Evolutionary conservation across 2,329 filamentous ascomycete genomes (phyloP), one percentile per base, ranked within the genome.

Genomic region (Ceratocystiopsis minuta): DNA sequence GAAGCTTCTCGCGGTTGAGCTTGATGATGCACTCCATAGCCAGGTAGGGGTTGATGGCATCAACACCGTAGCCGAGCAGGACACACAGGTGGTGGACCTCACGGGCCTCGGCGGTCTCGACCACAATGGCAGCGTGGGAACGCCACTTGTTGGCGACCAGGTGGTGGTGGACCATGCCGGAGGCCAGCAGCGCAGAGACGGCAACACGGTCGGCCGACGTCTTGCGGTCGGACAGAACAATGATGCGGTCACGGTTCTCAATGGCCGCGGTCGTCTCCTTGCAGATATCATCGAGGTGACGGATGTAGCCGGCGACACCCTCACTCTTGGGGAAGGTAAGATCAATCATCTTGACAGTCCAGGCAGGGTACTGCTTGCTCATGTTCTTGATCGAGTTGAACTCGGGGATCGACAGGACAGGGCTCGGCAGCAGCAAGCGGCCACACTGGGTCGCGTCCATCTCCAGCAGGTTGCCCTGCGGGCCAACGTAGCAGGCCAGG

Each of bases 41-140:
- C 39, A 95, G 77, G 61, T 95, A 95, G 16, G 88, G 88, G 67
- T 90, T 93, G 57, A 96, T 77, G 39, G 80, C 88, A 63, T 96
- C 88, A 43, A 81, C 86, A 65, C 88, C 88, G 54, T 96, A 96
- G 42, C 88, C 88, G 46, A 96, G 74, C 36, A 95, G 72, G n/a
- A 96, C 88, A 65, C 85, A 94, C 85, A 95, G 93, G 64, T 96
- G 88, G 61, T 96, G 88, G 9, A 96, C 88, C 62, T 96, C 88
- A 63, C 88, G 84, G 52, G 88, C 88, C 60, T 96, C 88, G 37
- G 81, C 88, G 48, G 87, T 94, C 67, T 96, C 88, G 32, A 94
- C 75, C 35, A 94, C 70, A 37, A 96, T 64, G 38, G 87, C 88
- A 50, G 76, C 84, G 61, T 87, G 75, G 13, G 88, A 87, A 58